phyloP scores from a whole-genome alignment of 345 rosid species.

The Syzygium aromaticum region DNA sequence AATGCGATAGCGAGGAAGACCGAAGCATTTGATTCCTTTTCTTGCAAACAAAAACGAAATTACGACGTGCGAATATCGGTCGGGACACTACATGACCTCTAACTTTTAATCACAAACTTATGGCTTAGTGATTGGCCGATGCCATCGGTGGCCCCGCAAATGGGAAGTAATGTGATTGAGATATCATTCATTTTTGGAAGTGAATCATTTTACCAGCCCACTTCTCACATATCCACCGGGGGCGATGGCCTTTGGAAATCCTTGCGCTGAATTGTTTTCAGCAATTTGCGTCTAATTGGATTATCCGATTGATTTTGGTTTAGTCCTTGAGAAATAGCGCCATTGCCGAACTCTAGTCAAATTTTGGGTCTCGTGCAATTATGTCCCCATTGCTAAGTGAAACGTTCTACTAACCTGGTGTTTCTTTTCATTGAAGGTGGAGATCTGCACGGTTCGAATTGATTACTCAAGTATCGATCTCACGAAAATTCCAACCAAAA shows the following conservation, averaged over 20 bases:
- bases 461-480: neutral
- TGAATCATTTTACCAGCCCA: too few relatives aligned
- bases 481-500: neutral
- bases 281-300: neutral
- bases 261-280: rapidly evolving
- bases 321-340: neutral
- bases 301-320: neutral
- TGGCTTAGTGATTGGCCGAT: too few relatives aligned
- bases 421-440: neutral
- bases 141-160: too few relatives aligned
- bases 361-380: neutral
- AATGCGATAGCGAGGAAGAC: too few relatives aligned
- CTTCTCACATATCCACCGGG: neutral
- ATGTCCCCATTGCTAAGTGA: neutral
- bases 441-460: rapidly evolving
- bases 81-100: neutral
- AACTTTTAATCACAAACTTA: too few relatives aligned
- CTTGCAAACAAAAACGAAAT: neutral
- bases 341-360: neutral
- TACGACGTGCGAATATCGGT: neutral
- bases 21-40: too few relatives aligned
- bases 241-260: neutral
- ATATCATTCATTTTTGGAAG: too few relatives aligned
- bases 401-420: rapidly evolving
- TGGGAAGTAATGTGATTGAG: too few relatives aligned